Evolutionary conservation across 805 yeast genomes (phyloP), one percentile per base, ranked within the genome.

Genomic region (Ogataea paradorogensis): DNA sequence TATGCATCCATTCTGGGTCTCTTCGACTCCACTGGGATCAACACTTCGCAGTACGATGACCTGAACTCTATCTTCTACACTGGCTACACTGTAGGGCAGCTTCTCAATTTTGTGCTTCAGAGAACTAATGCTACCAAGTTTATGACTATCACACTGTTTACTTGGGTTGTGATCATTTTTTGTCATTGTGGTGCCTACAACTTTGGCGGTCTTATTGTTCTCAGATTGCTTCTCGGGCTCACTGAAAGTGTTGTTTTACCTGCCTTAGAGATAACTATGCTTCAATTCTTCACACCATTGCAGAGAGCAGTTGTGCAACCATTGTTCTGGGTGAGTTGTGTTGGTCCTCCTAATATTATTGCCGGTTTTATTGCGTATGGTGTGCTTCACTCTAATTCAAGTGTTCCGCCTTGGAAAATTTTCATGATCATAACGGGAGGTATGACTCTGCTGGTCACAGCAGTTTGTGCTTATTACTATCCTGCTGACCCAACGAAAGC

Each of bases 401-500:
- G 66, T 9, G 54, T 55, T 1, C 61, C 62, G 9, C 40, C 47
- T 20, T 82, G 85, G 84, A 72, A 74, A 48, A 53, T 80, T 13
- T 70, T 78, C 40, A 73, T 70, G 58, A 70, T 80, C 24, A 71
- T 78, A 35, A 67, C 74, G 38, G 87, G 84, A 34, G 72, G 77
- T 10, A 54, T 75, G 28, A 75, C 84, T 0, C 61, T 78, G 15
- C 18, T 71, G 15, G 43, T 68, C 26, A 55, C 69, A 2, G 30
- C 65, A 2, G 32, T 63, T 4, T 55, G 70, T 3, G 52, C 58
- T 36, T 65, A 66, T 43, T 35, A 66, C 15, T 79, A 76, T 50
- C 86, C 85, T 28, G 67, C 71, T 43, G 75, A 78, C 53, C 84
- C 84, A 11, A 56, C 79, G 0, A 67, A 63, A 44, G 78, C 78